Evolutionary conservation across 352 stramenopile genomes (phyloP).

Genomic region (Phytophthora agathidicida): DNA sequence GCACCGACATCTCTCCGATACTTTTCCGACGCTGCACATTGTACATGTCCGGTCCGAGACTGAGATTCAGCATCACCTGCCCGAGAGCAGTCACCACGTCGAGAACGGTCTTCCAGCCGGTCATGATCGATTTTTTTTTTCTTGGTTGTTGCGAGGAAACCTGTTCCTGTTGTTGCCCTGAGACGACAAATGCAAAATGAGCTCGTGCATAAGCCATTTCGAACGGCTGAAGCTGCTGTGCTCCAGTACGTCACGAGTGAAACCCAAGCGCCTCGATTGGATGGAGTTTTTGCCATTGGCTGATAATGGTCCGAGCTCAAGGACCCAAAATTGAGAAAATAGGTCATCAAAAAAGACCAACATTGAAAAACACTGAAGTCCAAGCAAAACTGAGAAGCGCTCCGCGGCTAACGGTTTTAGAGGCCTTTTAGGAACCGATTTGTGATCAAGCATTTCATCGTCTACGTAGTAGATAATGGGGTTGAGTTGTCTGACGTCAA

Average conservation of each 20-base stretch:
- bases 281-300: neutral
- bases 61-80: constrained; percentile 27
- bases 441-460: no score
- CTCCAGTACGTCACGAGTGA: neutral
- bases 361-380: no score
- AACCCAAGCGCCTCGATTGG: constrained; percentile 18
- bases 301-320: no score
- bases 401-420: no score
- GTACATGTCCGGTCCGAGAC: constrained; percentile 30
- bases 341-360: no score
- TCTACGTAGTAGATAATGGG: no score
- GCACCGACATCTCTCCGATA: constrained; percentile 20
- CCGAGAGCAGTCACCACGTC: constrained; percentile 20
- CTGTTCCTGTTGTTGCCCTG: no score
- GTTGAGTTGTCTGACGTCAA: no score
- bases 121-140: constrained; percentile 11
- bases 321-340: no score
- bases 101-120: constrained; percentile 26
- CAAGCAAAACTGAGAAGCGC: no score
- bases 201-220: no score
- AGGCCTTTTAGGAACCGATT: no score
- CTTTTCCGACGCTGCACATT: constrained; percentile 17
- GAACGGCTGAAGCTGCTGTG: constrained; percentile 1
- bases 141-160: neutral
- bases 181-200: constrained; percentile 3